A percentile compares a stretch with the other conserved stretches of the same genome.
Evolutionary conservation across 1,284 basidiomycete species (phyloP).

Genomic region (Acaromyces ingoldii): DNA sequence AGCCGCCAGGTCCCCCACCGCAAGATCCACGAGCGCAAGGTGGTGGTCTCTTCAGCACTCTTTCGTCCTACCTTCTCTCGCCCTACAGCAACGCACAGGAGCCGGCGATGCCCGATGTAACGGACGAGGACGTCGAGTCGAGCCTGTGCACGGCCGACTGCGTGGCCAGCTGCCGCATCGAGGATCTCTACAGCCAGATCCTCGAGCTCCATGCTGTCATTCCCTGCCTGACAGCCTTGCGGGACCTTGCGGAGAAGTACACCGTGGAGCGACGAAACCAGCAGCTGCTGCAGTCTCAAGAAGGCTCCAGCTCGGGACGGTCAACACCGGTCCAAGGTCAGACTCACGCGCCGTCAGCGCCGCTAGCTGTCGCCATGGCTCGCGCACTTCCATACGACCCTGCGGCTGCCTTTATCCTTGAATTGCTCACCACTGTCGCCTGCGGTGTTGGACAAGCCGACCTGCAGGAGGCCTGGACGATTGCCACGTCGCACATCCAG

Average conservation of each 20-base stretch:
- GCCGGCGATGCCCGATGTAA: constrained; percentile 62
- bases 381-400: constrained; percentile 76
- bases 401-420: constrained; percentile 84
- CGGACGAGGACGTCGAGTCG: constrained; percentile 83
- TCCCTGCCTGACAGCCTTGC: constrained; percentile 77
- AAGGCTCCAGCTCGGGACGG: constrained; percentile 2
- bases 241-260: constrained; percentile 78
- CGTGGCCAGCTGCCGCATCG: constrained; percentile 84
- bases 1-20: constrained; percentile 79
- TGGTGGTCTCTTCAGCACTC: constrained; percentile 81
- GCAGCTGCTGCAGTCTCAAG: neutral
- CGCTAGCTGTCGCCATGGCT: neutral
- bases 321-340: constrained; percentile 11
- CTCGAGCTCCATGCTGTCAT: constrained; percentile 70
- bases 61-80: constrained; percentile 94
- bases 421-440: constrained; percentile 84
- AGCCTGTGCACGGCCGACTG: constrained; percentile 94
- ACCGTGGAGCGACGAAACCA: constrained; percentile 61
- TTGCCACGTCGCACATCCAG: constrained; percentile 85
- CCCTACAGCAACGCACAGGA: constrained; percentile 74
- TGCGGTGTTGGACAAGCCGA: constrained; percentile 60
- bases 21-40: constrained; percentile 70
- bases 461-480: constrained; percentile 83
- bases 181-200: constrained; percentile 88
- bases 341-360: too few species aligned